phyloP scores from a whole-genome alignment of 2,329 filamentous ascomycete genomes.

The Ophiocordyceps robertsii region DNA sequence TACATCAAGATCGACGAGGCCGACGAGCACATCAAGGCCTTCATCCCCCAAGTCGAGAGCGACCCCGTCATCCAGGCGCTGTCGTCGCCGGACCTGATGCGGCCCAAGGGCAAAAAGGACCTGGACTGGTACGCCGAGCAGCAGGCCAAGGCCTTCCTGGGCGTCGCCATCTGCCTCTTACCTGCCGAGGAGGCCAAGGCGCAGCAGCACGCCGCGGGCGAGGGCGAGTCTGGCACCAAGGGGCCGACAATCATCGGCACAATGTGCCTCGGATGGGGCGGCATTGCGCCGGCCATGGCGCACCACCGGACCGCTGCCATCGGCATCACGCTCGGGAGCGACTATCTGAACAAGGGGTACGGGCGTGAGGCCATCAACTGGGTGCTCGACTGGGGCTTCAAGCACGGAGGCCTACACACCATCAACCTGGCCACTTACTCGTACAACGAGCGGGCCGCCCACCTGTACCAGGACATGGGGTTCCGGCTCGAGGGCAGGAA shows the following conservation, averaged over 20 bases:
- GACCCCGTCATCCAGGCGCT: conserved; percentile 6
- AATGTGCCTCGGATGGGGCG: conserved; percentile 8
- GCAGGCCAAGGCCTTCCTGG: conserved; percentile 6
- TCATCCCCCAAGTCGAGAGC: conserved; percentile 4
- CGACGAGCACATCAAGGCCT: conserved; percentile 5
- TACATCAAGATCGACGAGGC: conserved; percentile 7
- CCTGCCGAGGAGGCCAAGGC: not conserved
- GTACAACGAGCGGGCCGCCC: conserved; percentile 26
- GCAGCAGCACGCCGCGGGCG: not conserved
- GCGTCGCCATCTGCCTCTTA: conserved; percentile 8
- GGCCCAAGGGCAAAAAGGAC: conserved; percentile 5
- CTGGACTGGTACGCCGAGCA: conserved; percentile 4
- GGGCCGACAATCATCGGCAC: conserved; percentile 8
- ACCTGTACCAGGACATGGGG: conserved; percentile 29
- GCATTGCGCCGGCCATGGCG: conserved; percentile 2
- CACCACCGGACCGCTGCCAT: conserved; percentile 13
- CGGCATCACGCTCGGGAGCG: conserved; percentile 19
- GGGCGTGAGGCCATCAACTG: conserved; percentile 31
- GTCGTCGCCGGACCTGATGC: conserved; percentile 2
- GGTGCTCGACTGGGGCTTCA: conserved; percentile 32
- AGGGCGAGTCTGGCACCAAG: not conserved
- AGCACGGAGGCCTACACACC: conserved; percentile 26
- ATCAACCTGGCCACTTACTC: conserved; percentile 25
- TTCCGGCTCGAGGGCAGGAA: conserved; percentile 28
- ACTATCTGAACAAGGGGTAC: conserved; percentile 26